phyloP scores from a whole-genome alignment of 2,329 filamentous ascomycete species.

The Trichocomaceae sp. region DNA sequence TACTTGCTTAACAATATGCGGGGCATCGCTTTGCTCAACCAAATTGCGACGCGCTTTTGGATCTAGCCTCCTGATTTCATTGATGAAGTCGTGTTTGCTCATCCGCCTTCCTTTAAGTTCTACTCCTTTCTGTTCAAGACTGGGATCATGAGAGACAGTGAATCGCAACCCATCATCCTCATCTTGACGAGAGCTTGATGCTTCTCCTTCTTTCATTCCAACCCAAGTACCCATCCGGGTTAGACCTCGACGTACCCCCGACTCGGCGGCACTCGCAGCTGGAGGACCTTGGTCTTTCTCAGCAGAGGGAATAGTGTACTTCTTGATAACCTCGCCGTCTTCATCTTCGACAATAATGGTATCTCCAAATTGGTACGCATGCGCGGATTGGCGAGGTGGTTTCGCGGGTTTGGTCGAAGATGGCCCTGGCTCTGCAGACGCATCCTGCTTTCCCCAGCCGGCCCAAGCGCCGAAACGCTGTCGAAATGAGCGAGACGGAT shows the following conservation, averaged over 20 bases:
- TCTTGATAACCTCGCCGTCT: conserved; percentile 62
- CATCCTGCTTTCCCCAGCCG: conserved; percentile 34
- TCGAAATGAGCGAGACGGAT: conserved; percentile 38
- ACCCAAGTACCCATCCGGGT: conserved; percentile 57
- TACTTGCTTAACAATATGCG: conserved; percentile 33
- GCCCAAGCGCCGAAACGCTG: conserved; percentile 43
- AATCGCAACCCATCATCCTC: conserved; percentile 54
- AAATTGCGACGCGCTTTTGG: conserved; percentile 50
- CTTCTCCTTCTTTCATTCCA: conserved; percentile 31
- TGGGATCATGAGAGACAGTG: conserved; percentile 47
- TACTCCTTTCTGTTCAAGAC: conserved; percentile 30
- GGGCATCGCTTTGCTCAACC: conserved; percentile 38
- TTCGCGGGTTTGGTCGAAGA: conserved; percentile 27
- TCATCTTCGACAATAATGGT: conserved; percentile 66
- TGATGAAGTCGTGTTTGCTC: conserved; percentile 60
- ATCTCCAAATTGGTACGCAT: conserved; percentile 62
- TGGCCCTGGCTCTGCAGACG: conserved; percentile 16
- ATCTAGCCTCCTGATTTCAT: conserved; percentile 55
- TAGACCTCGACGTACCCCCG: conserved; percentile 46
- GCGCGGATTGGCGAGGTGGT: conserved; percentile 48
- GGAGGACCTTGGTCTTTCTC: conserved; percentile 26
- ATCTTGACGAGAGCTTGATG: conserved; percentile 22
- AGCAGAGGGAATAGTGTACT: conserved; percentile 54
- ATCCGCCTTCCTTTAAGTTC: conserved; percentile 50
- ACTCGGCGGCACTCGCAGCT: conserved; percentile 24